These are phyloP conservation scores for Aspergillus heteromorphus DNA, from an alignment of 495 filamentous ascomycete genomes.

Conservation along the genomic window DNA sequence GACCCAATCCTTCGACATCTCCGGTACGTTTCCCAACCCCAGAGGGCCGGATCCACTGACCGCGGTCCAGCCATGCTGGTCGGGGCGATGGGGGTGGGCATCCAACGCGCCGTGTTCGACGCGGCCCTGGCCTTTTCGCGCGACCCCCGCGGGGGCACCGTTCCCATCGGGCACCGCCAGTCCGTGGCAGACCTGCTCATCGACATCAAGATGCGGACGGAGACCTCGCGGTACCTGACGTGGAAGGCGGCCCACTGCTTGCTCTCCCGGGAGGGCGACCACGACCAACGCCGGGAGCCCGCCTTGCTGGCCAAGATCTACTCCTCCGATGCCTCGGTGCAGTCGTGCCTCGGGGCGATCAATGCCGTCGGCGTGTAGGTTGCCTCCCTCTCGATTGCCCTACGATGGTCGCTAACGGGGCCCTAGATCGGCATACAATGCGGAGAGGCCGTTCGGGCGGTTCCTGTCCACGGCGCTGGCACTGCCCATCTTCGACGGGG, in stretches of 20 bases:
- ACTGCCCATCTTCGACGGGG: conserved; percentile 9
- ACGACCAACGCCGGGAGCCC: conserved; percentile 5
- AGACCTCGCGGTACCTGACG: conserved; percentile 7
- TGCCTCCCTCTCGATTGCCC: neutral
- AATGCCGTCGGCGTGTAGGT: conserved; percentile 12
- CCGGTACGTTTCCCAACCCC: neutral
- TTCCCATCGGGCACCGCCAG: conserved; percentile 12
- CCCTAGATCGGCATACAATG: conserved; percentile 3
- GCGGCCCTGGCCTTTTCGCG: conserved; percentile 7
- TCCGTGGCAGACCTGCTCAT: conserved; percentile 13
- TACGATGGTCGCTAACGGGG: neutral
- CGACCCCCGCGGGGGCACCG: conserved; percentile 1
- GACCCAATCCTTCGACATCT: conserved; percentile 10
- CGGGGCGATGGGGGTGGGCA: conserved; percentile 11
- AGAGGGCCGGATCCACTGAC: neutral
- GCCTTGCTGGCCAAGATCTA: conserved; percentile 10
- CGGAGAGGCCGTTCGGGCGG: neutral
- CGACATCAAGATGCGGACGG: conserved; percentile 13
- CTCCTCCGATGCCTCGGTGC: conserved; percentile 5
- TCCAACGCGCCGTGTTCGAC: conserved; percentile 11
- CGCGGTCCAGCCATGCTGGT: conserved; percentile 6
- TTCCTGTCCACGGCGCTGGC: conserved; percentile 7
- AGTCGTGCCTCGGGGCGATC: conserved; percentile 6
- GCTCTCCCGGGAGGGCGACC: neutral
- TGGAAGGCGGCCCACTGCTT: conserved; percentile 13